A percentile compares a stretch with the other conserved stretches of the same genome.
phyloP scores from a whole-genome alignment of 1,284 basidiomycete genomes.

The Rhodotorula sp. region DNA sequence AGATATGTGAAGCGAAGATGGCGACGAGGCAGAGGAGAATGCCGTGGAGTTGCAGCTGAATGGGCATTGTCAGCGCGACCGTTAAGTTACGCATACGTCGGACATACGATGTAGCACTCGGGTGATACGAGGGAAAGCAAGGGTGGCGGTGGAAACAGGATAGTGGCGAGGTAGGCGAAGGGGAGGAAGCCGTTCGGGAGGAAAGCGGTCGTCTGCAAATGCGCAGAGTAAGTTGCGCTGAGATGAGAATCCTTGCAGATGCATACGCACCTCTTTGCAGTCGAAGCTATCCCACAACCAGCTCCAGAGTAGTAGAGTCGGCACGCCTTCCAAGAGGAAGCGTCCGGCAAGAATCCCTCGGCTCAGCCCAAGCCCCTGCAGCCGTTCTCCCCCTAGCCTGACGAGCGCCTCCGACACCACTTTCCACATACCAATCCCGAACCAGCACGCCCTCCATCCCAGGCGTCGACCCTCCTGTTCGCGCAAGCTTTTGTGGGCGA shows the following conservation, averaged over 20 bases:
- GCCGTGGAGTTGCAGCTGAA: slow-evolving; percentile 23
- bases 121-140: background rate
- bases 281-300: slow-evolving; percentile 1
- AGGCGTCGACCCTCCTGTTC: too few species aligned
- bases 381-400: background rate
- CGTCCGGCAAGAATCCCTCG: slow-evolving; percentile 8
- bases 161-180: background rate
- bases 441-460: slow-evolving; percentile 20
- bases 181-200: slow-evolving; percentile 8
- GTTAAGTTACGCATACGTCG: too few species aligned
- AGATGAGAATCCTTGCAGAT: background rate
- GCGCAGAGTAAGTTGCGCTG: background rate
- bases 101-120: slow-evolving; percentile 19
- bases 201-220: slow-evolving; percentile 1
- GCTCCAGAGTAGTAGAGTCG: background rate
- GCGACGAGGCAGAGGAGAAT: slow-evolving; percentile 12
- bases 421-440: background rate
- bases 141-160: background rate
- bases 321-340: slow-evolving; percentile 7
- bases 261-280: slow-evolving; percentile 4
- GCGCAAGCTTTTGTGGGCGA: background rate
- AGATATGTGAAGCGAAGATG: background rate
- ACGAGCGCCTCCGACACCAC: slow-evolving; percentile 6
- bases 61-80: background rate
- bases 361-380: slow-evolving; percentile 1